A percentile compares a stretch with the other conserved stretches of the same genome.
Evolutionary conservation across 139 green algal genomes (phyloP).

Genomic region (Tetradesmus obliquus): DNA sequence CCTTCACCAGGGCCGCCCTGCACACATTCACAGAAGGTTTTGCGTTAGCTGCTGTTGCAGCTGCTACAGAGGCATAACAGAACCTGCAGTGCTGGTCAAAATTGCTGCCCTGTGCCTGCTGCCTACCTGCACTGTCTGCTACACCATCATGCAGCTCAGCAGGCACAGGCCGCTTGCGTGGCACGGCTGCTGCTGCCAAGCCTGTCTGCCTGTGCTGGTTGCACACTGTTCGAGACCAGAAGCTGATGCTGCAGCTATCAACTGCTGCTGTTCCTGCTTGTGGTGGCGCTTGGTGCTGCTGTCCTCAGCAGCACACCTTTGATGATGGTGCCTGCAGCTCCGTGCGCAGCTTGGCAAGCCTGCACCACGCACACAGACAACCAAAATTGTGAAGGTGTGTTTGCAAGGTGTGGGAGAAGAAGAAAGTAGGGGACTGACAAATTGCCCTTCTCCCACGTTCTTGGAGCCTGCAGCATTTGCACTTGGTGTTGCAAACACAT

Average conservation of each 20-base stretch:
- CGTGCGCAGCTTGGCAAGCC: conserved; percentile 96
- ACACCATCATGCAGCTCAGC: too few relatives aligned
- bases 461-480: neutral
- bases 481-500: neutral
- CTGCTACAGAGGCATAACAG: neutral
- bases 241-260: neutral
- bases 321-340: conserved; percentile 90
- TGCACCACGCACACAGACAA: neutral
- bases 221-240: neutral
- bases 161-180: neutral
- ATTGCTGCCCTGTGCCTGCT: neutral
- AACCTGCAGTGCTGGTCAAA: too few relatives aligned
- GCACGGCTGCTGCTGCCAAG: neutral
- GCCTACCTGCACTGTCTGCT: neutral
- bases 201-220: too few relatives aligned
- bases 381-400: too few relatives aligned
- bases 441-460: too few relatives aligned
- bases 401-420: too few relatives aligned
- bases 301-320: conserved; percentile 63
- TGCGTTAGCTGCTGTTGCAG: neutral
- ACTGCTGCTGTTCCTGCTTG: neutral
- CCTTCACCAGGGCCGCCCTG: conserved; percentile 83
- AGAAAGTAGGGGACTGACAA: too few relatives aligned
- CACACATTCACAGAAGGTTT: neutral
- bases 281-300: neutral